These are phyloP conservation scores for Knoxdaviesia proteae DNA, from an alignment of 2,329 filamentous ascomycete species.

Conservation along the genomic window DNA sequence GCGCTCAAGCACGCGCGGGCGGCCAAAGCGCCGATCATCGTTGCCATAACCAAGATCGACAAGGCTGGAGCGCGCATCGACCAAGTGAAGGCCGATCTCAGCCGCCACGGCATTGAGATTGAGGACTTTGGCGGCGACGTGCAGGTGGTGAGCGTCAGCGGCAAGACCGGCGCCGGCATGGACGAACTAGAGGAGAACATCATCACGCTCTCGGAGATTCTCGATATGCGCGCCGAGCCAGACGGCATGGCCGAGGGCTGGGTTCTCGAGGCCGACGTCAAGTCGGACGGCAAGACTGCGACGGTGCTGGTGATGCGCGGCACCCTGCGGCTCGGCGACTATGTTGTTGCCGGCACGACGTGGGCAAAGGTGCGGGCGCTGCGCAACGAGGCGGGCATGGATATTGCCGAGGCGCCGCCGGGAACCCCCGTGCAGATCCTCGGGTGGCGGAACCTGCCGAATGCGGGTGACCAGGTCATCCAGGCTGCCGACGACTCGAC, in stretches of 20 bases:
- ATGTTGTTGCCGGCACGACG: constrained; percentile 70
- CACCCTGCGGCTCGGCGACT: constrained; percentile 60
- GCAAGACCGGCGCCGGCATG: constrained; percentile 87
- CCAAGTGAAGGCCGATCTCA: constrained; percentile 71
- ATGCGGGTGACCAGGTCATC: constrained; percentile 70
- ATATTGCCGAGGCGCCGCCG: constrained; percentile 54
- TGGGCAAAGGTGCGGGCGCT: constrained; percentile 75
- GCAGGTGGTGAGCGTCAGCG: constrained; percentile 77
- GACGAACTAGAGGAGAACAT: constrained; percentile 79
- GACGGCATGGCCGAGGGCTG: constrained; percentile 73
- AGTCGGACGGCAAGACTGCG: constrained; percentile 63
- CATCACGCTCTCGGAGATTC: constrained; percentile 64
- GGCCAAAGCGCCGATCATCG: constrained; percentile 83
- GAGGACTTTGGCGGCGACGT: constrained; percentile 92
- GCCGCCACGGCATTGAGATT: constrained; percentile 65
- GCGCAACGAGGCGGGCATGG: constrained; percentile 62
- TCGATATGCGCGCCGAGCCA: constrained; percentile 68
- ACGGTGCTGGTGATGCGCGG: constrained; percentile 78
- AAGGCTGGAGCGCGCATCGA: constrained; percentile 66
- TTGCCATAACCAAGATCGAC: constrained; percentile 95
- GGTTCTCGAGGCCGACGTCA: constrained; percentile 81
- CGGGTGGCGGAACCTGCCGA: constrained; percentile 72
- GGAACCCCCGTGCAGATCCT: constrained; percentile 83
- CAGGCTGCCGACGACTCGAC: constrained; percentile 61
- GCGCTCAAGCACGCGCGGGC: constrained; percentile 81